Evolutionary conservation across 179 eudicot genomes (phyloP).

Genomic region (Silene coronaria): DNA sequence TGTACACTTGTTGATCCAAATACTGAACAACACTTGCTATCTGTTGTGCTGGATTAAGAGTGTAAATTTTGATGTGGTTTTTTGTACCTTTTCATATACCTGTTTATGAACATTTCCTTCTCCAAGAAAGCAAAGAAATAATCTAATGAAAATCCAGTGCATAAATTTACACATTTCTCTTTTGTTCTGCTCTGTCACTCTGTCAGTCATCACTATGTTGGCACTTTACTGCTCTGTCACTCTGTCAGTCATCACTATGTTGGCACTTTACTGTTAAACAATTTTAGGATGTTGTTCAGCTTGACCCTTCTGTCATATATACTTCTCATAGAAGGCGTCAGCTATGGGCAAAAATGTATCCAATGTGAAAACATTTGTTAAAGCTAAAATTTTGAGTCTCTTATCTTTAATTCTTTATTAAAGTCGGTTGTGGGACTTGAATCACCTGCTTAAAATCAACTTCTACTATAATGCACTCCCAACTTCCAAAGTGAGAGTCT

Average conservation of each 20-base stretch:
- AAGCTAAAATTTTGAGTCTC: too few relatives aligned
- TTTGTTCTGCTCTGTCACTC: too few relatives aligned
- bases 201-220: too few relatives aligned
- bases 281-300: conserved; percentile 31
- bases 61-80: background rate
- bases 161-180: too few relatives aligned
- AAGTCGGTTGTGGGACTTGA: background rate
- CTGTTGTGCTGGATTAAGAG: too few relatives aligned
- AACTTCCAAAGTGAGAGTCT: background rate
- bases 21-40: background rate
- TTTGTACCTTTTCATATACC: background rate
- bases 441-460: background rate
- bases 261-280: background rate
- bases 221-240: too few relatives aligned
- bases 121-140: background rate
- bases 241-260: too few relatives aligned
- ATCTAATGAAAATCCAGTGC: background rate
- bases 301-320: conserved; percentile 98
- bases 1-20: background rate
- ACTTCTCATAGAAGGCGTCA: conserved; percentile 98
- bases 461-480: background rate
- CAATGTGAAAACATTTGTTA: conserved; percentile 88
- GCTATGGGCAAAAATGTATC: conserved; percentile 99
- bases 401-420: background rate
- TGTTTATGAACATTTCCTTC: background rate